Evolutionary conservation across 495 filamentous ascomycete species (phyloP), one percentile per base, ranked within the genome.

Genomic region (Penicillium diatomitis): DNA sequence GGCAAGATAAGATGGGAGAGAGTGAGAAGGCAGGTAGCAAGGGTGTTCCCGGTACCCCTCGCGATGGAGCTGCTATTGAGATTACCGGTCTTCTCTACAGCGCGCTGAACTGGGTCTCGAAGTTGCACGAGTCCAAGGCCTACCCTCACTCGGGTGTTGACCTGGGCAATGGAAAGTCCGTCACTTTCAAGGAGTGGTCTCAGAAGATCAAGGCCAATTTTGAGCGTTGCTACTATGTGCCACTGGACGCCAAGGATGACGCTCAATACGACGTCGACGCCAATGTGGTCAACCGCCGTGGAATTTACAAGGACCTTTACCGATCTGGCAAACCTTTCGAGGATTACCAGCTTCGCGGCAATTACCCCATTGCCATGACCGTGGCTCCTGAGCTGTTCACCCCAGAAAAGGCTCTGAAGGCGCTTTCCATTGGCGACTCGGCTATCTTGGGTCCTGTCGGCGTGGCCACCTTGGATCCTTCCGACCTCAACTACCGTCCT

Each of bases 1-100:
- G 94, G 94, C 95, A 96, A 85, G 94, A 99, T 70, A 99, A 99
- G 76, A 99, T 97, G 92, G 94, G 94, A n/a, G 94, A 99, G 66
- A 95, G 88, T 48, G 79, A 86, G 47, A 87, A 82, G 48, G 94
- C 94, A 27, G 83, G 86, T 35, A 94, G 81, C 58, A 97, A 96
- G 72, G 94, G 94, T 45, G 71, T 92, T n/a, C 94, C 94, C 0
- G 94, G 90, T 2, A 97, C 94, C 29, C 94, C 94, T 34, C 80
- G 94, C 58, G 94, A 99, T 68, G 94, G 94, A 20, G 89, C 94
- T 20, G 86, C 94, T 7, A 78, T 97, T 51, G 94, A 99, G 65
- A 96, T 97, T 58, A 96, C 81, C 3, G 94, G 94, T 35, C 75
- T 97, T 38, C 71, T 90, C 11, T 97, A 95, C 69, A 96, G 90